phyloP scores from a whole-genome alignment of 495 filamentous ascomycete genomes.

The Oidiodendron maius region DNA sequence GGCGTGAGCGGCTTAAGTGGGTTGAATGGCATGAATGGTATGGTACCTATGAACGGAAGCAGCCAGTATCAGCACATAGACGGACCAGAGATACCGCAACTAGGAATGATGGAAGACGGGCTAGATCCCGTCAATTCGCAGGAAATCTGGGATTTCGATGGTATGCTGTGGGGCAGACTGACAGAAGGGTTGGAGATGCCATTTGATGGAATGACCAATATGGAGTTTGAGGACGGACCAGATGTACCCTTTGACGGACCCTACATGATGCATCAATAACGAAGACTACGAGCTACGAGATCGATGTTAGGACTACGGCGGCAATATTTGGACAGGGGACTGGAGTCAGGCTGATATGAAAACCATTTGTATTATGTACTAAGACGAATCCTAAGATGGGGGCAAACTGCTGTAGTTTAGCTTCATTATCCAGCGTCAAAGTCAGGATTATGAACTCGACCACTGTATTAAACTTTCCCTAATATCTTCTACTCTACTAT shows the following conservation, averaged over 20 bases:
- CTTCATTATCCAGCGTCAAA: too few species aligned
- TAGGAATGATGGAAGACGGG: constrained; percentile 41
- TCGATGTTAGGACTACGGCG: too few species aligned
- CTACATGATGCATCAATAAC: constrained; percentile 21
- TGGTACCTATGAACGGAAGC: constrained; percentile 4
- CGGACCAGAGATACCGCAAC: neutral
- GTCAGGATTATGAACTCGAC: too few species aligned
- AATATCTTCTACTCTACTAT: too few species aligned
- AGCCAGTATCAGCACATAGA: constrained; percentile 15
- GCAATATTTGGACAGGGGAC: too few species aligned
- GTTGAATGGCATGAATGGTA: constrained; percentile 1
- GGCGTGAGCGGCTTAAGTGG: neutral
- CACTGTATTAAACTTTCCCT: too few species aligned
- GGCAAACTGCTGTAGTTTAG: too few species aligned
- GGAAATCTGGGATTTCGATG: constrained; percentile 51
- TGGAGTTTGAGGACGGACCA: constrained; percentile 19
- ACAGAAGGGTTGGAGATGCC: constrained; percentile 24
- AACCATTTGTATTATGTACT: too few species aligned
- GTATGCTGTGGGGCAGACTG: constrained; percentile 23
- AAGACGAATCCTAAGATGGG: too few species aligned
- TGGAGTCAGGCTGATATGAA: too few species aligned
- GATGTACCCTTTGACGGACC: constrained; percentile 8
- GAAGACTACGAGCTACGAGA: neutral
- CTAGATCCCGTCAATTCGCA: constrained; percentile 50
- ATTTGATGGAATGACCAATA: constrained; percentile 19